Conservation (phyloP, 2,329 filamentous ascomycete species). For the Drechslerella coelobrocha region DNA sequence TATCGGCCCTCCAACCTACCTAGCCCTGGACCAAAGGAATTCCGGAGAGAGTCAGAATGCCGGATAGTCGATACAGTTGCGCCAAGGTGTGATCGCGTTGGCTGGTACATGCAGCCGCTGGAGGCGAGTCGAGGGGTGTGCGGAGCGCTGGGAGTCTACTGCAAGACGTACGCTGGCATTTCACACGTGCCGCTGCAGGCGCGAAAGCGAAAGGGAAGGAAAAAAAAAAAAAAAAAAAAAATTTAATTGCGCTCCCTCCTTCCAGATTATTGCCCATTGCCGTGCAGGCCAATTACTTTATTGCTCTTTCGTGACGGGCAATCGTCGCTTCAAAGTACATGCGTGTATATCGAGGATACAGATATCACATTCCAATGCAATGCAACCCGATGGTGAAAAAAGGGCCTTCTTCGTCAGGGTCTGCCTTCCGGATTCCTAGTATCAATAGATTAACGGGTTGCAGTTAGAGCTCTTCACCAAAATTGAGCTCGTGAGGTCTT, state of each 20-base stretch:
- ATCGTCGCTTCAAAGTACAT: no score
- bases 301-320: no score
- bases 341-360: neutral
- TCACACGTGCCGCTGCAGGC: slow-evolving; percentile 51
- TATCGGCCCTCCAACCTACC: neutral
- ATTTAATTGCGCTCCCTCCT: no score
- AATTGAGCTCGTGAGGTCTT: no score
- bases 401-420: neutral
- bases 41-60: neutral
- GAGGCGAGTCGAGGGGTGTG: neutral
- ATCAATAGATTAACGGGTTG: no score
- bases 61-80: slow-evolving; percentile 7
- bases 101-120: slow-evolving; percentile 45
- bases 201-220: neutral
- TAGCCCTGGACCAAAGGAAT: neutral
- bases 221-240: neutral
- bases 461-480: no score
- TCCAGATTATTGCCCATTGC: no score
- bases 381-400: neutral
- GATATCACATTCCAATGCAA: slow-evolving; percentile 8
- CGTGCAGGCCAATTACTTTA: no score
- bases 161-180: slow-evolving; percentile 43
- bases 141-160: neutral
- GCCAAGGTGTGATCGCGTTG: slow-evolving; percentile 39
- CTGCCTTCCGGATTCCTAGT: neutral